Percentiles rank a stretch among this genome's conserved stretches.
phyloP scores from a whole-genome alignment of 2,329 filamentous ascomycete species.

The Lizonia empirigonia region DNA sequence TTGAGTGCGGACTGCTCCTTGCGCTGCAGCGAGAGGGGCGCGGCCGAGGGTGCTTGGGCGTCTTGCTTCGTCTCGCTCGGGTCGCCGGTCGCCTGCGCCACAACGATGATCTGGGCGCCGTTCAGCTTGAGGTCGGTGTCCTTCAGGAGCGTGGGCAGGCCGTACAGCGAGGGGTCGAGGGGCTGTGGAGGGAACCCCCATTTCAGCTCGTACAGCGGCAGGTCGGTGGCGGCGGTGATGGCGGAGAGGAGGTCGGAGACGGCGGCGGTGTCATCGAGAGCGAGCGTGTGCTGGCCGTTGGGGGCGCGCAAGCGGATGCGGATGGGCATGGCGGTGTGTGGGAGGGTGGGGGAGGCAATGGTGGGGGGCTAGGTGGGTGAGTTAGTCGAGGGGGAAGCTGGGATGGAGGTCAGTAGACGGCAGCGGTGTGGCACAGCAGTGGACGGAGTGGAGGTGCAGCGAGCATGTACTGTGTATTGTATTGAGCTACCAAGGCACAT shows the following conservation, averaged over 20 bases:
- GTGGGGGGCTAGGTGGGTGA: conserved; percentile 19
- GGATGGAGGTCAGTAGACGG: neutral
- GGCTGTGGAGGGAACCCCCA: conserved; percentile 81
- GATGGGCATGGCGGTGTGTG: conserved; percentile 58
- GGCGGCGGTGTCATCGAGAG: conserved; percentile 70
- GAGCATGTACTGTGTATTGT: no score
- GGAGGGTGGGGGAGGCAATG: conserved; percentile 18
- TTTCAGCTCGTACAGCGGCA: conserved; percentile 75
- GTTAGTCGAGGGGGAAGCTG: neutral
- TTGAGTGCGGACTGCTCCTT: conserved; percentile 54
- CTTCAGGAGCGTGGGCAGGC: conserved; percentile 56
- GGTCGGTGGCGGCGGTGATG: conserved; percentile 67
- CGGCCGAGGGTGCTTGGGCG: conserved; percentile 25
- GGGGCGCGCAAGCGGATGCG: conserved; percentile 77
- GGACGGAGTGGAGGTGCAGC: no score
- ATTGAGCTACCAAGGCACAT: no score
- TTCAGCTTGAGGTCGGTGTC: conserved; percentile 67
- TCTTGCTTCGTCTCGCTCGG: conserved; percentile 27
- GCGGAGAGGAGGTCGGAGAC: conserved; percentile 65
- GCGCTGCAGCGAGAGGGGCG: conserved; percentile 50
- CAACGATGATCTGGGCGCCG: conserved; percentile 72
- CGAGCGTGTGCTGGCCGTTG: conserved; percentile 71
- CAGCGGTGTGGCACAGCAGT: no score
- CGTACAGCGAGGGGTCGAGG: conserved; percentile 64
- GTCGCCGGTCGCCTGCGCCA: conserved; percentile 51